Evolutionary conservation across 139 green algal genomes (phyloP).

Genomic region (Yamagishiella unicocca): DNA sequence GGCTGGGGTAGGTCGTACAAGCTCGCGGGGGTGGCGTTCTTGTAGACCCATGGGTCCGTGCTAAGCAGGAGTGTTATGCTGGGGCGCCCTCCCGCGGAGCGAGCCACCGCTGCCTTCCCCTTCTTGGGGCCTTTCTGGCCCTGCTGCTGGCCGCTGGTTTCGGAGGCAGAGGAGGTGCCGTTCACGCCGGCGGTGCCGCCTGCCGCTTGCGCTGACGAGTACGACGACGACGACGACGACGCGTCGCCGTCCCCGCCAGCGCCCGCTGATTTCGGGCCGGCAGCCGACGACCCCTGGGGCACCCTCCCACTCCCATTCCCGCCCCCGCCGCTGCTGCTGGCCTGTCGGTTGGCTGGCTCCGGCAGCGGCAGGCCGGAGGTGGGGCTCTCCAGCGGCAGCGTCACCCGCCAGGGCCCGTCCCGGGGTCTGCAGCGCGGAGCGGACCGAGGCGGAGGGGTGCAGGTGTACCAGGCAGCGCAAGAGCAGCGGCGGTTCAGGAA

Average conservation of each 20-base stretch:
- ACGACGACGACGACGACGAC: no score
- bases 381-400: slow-evolving; percentile 52
- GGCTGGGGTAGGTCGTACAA: not conserved
- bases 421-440: not conserved
- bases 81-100: not conserved
- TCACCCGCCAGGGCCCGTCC: slow-evolving; percentile 48
- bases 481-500: not conserved
- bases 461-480: no score
- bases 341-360: no score
- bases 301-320: no score
- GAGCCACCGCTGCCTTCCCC: not conserved
- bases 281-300: no score
- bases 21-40: not conserved
- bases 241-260: no score
- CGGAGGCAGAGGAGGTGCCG: no score
- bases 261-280: no score
- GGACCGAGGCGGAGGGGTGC: not conserved
- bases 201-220: no score
- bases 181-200: no score
- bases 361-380: slow-evolving; percentile 2
- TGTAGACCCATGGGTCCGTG: slow-evolving; percentile 56
- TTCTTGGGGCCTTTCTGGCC: not conserved
- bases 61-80: slow-evolving; percentile 53
- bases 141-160: no score
- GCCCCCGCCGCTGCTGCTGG: not conserved